Percentiles rank a stretch among this genome's conserved stretches.
Evolutionary conservation across 495 filamentous ascomycete genomes (phyloP).

Genomic region (Lasiosphaeria miniovina): DNA sequence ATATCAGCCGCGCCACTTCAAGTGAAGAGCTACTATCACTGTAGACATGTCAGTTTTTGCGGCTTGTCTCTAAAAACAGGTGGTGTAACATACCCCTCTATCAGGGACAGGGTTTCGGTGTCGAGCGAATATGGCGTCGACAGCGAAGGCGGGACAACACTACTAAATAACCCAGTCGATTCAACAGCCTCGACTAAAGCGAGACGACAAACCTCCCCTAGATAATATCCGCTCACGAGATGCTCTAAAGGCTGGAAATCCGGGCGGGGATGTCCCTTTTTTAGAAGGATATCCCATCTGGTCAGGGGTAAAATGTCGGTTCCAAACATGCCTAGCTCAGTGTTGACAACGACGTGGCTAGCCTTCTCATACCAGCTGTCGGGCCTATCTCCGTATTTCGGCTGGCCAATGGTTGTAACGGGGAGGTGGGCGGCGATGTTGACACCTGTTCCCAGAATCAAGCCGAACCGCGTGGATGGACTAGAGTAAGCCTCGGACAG

Average conservation of each 20-base stretch:
- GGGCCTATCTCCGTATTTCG: conserved; percentile 51
- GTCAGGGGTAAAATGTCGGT: conserved; percentile 67
- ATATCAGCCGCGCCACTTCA: conserved; percentile 30
- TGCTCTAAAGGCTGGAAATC: conserved; percentile 86
- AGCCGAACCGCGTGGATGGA: conserved; percentile 57
- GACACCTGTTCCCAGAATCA: conserved; percentile 56
- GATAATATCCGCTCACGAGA: conserved; percentile 75
- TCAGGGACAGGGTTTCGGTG: conserved; percentile 57
- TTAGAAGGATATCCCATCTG: conserved; percentile 67
- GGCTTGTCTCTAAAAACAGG: neutral
- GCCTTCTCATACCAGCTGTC: conserved; percentile 55
- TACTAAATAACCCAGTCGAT: conserved; percentile 53
- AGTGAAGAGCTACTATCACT: conserved; percentile 38
- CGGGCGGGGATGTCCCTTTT: conserved; percentile 62
- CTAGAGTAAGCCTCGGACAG: conserved; percentile 73
- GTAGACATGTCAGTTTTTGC: conserved; percentile 9
- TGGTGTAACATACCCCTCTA: conserved; percentile 50
- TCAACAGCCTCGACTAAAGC: conserved; percentile 63
- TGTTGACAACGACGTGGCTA: conserved; percentile 69
- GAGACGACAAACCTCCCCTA: conserved; percentile 75
- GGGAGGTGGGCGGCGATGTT: conserved; percentile 55
- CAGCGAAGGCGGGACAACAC: conserved; percentile 52
- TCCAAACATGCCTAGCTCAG: conserved; percentile 80
- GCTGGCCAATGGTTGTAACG: conserved; percentile 47
- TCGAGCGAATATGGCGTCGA: conserved; percentile 56